A percentile compares a stretch with the other conserved stretches of the same genome.
These are phyloP conservation scores for Inga oerstediana DNA, from an alignment of 306 rosid genomes.

Conservation along the genomic window DNA sequence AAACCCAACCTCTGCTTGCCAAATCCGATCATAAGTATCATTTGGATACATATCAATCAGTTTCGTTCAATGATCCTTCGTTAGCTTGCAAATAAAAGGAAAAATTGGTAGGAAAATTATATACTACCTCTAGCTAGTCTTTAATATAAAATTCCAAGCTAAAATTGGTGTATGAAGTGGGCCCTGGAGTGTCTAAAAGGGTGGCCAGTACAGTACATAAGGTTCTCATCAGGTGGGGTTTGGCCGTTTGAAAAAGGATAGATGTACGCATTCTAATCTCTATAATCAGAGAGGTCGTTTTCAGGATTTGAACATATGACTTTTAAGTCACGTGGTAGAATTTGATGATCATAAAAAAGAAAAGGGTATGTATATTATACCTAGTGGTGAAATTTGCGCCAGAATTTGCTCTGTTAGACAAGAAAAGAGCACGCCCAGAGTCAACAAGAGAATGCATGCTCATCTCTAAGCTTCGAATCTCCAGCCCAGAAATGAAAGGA, in stretches of 20 bases:
- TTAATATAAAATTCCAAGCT: no score
- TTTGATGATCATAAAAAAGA: neutral
- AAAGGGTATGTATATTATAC: neutral
- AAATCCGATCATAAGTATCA: conserved; percentile 37
- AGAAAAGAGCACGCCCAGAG: neutral
- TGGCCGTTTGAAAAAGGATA: no score
- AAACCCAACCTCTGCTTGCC: conserved; percentile 4
- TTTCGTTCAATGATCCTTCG: neutral
- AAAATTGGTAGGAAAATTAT: neutral
- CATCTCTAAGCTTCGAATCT: conserved; percentile 25
- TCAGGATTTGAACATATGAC: no score
- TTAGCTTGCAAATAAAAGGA: neutral
- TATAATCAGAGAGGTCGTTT: no score
- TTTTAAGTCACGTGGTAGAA: no score
- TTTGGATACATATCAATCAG: conserved; percentile 23
- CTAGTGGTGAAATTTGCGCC: conserved; percentile 24
- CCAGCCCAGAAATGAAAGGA: conserved; percentile 38
- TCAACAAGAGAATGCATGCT: conserved; percentile 25
- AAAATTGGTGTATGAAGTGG: no score
- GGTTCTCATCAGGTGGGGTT: no score
- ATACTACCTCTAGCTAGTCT: no score
- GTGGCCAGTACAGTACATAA: no score
- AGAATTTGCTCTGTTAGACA: conserved; percentile 4
- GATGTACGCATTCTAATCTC: no score
- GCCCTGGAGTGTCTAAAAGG: no score